These are phyloP conservation scores for Stachybotrys chlorohalonatus DNA, from an alignment of 2,329 filamentous ascomycete genomes.

Conservation along the genomic window DNA sequence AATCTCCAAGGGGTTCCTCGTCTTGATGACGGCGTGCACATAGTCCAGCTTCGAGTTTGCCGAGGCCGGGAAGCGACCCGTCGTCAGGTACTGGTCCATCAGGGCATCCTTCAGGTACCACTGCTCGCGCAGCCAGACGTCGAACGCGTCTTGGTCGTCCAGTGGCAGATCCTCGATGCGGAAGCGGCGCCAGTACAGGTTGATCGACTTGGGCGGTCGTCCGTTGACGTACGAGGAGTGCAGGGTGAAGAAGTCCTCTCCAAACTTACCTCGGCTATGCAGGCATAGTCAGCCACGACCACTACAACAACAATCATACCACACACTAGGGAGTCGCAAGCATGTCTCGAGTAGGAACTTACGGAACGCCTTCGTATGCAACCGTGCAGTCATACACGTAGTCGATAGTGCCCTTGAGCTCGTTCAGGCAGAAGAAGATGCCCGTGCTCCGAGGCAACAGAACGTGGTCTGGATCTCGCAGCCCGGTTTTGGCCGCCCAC, in stretches of 20 bases:
- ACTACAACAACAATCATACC: too few relatives aligned
- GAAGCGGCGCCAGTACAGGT: slow-evolving; percentile 93
- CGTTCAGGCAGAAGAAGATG: slow-evolving; percentile 67
- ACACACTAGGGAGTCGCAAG: slow-evolving; percentile 3
- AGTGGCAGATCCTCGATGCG: slow-evolving; percentile 72
- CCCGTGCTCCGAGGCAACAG: slow-evolving; percentile 75
- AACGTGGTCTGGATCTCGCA: slow-evolving; percentile 64
- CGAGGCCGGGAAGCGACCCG: slow-evolving; percentile 71
- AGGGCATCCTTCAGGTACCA: slow-evolving; percentile 92
- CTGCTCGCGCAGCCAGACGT: slow-evolving; percentile 72
- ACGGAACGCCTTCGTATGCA: slow-evolving; percentile 89
- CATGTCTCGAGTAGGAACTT: slow-evolving; percentile 33
- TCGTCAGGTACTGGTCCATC: slow-evolving; percentile 72
- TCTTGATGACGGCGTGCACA: slow-evolving; percentile 50
- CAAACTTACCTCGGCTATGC: slow-evolving; percentile 63
- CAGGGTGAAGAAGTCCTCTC: slow-evolving; percentile 85
- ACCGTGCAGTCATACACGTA: slow-evolving; percentile 92
- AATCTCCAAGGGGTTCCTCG: slow-evolving; percentile 45
- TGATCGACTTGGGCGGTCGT: slow-evolving; percentile 85
- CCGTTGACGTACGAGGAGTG: slow-evolving; percentile 83
- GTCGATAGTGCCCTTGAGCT: slow-evolving; percentile 65
- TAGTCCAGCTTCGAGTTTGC: slow-evolving; percentile 37
- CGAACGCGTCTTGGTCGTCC: slow-evolving; percentile 64
- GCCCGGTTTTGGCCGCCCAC: slow-evolving; percentile 69
- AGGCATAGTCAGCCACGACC: not conserved